A percentile compares a stretch with the other conserved stretches of the same genome.
Conservation (phyloP, 192 early-diverging fungal species). For the Entophlyctis luteolus region DNA sequence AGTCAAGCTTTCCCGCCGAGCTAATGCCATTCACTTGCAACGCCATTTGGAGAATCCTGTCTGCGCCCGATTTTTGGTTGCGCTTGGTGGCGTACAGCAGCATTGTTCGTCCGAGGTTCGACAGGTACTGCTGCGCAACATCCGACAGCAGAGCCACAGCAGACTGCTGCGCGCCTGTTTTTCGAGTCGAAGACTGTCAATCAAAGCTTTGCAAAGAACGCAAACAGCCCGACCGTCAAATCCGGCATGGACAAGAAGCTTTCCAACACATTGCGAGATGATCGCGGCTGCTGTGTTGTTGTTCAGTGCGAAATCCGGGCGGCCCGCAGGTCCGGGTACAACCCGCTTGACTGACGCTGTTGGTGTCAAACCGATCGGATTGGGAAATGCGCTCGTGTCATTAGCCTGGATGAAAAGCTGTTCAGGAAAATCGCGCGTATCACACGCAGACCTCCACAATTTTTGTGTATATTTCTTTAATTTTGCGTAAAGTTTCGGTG, state of each 20-base stretch:
- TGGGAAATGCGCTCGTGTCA: too few relatives aligned
- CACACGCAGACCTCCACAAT: slow-evolving; percentile 55
- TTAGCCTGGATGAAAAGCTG: neutral
- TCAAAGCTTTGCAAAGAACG: too few relatives aligned
- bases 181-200: neutral
- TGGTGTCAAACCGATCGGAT: too few relatives aligned
- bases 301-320: slow-evolving; percentile 56
- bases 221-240: slow-evolving; percentile 78
- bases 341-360: too few relatives aligned
- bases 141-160: slow-evolving; percentile 74
- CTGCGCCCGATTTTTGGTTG: slow-evolving; percentile 27
- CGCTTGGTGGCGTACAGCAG: slow-evolving; percentile 75
- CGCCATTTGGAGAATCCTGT: slow-evolving; percentile 79
- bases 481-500: slow-evolving; percentile 12
- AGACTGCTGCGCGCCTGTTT: slow-evolving; percentile 43
- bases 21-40: slow-evolving; percentile 81
- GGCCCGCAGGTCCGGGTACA: too few relatives aligned
- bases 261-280: slow-evolving; percentile 56
- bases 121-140: slow-evolving; percentile 73
- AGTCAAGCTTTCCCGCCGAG: slow-evolving; percentile 62
- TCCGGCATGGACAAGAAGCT: slow-evolving; percentile 79
- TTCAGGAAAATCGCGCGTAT: neutral
- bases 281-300: slow-evolving; percentile 52
- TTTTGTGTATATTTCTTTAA: slow-evolving; percentile 32
- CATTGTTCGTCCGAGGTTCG: slow-evolving; percentile 78